phyloP scores from a whole-genome alignment of 192 early-diverging fungal genomes.

The Lobosporangium transversale region DNA sequence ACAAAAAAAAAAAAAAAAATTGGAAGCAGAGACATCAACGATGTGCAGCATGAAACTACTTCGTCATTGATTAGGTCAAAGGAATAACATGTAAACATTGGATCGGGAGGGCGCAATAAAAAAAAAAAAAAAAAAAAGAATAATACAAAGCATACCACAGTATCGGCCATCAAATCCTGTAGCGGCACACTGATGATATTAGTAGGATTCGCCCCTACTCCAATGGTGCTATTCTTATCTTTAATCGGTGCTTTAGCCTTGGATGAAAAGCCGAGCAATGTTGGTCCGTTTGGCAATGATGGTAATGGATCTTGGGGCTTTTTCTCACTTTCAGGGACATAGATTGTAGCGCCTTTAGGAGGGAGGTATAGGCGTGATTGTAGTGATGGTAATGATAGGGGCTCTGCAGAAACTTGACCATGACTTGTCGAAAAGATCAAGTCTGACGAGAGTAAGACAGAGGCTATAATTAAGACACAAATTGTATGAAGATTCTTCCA shows the following conservation, averaged over 20 bases:
- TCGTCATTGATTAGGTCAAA: too few relatives aligned
- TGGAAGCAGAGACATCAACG: neutral
- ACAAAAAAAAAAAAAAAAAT: neutral
- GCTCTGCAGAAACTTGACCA: constrained; percentile 16
- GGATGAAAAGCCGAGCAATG: constrained; percentile 6
- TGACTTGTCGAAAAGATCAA: too few relatives aligned
- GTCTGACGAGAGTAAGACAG: too few relatives aligned
- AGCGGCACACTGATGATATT: constrained; percentile 38
- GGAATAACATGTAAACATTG: too few relatives aligned
- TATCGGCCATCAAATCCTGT: constrained; percentile 39
- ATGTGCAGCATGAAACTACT: too few relatives aligned
- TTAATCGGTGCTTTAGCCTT: constrained; percentile 15
- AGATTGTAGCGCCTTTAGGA: constrained; percentile 35
- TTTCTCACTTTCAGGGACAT: neutral
- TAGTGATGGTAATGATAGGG: neutral
- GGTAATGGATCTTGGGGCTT: too few relatives aligned
- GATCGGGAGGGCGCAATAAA: too few relatives aligned
- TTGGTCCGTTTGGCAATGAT: neutral
- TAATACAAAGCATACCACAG: constrained; percentile 21
- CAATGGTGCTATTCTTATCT: neutral
- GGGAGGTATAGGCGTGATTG: constrained; percentile 22
- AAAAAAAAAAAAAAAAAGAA: neutral
- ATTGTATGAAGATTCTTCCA: too few relatives aligned
- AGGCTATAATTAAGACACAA: too few relatives aligned
- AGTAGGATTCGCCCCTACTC: neutral